Evolutionary conservation across 345 rosid species (phyloP).

Genomic region (Eutrema japonicum): DNA sequence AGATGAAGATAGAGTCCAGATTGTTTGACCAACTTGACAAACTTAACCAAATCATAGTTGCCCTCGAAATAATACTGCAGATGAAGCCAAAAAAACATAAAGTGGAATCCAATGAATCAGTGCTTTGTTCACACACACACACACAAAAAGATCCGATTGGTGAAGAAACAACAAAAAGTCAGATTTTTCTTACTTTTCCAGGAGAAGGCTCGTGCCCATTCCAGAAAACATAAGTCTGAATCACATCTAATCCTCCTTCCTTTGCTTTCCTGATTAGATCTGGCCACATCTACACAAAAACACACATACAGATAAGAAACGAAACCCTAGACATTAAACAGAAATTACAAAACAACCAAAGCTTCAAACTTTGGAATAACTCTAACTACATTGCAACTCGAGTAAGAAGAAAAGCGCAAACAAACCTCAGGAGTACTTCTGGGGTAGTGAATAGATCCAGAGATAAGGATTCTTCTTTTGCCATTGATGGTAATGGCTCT

Average conservation of each 20-base stretch:
- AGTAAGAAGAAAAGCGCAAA: background rate
- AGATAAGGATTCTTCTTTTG: slow-evolving; percentile 85
- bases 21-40: slow-evolving; percentile 76
- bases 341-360: slow-evolving; percentile 23
- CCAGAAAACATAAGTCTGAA: slow-evolving; percentile 99
- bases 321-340: background rate
- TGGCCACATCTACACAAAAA: slow-evolving; percentile 91
- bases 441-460: slow-evolving; percentile 99
- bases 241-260: slow-evolving; percentile 96
- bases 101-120: slow-evolving; percentile 38
- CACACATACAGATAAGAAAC: slow-evolving; percentile 28
- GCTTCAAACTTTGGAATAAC: slow-evolving; percentile 1
- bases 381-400: slow-evolving; percentile 23
- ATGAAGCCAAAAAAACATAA: slow-evolving; percentile 33
- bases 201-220: slow-evolving; percentile 96
- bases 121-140: slow-evolving; percentile 23
- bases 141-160: background rate
- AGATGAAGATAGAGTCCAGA: slow-evolving; percentile 95
- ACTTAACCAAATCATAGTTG: slow-evolving; percentile 88
- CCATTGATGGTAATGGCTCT: slow-evolving; percentile 87
- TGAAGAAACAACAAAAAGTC: slow-evolving; percentile 31
- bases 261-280: slow-evolving; percentile 95
- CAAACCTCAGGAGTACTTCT: slow-evolving; percentile 94
- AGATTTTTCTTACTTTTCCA: slow-evolving; percentile 64
- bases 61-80: slow-evolving; percentile 84